phyloP scores from a whole-genome alignment of 225 moss, liverwort and hornwort genomes.

The Anthoceros angustus region DNA sequence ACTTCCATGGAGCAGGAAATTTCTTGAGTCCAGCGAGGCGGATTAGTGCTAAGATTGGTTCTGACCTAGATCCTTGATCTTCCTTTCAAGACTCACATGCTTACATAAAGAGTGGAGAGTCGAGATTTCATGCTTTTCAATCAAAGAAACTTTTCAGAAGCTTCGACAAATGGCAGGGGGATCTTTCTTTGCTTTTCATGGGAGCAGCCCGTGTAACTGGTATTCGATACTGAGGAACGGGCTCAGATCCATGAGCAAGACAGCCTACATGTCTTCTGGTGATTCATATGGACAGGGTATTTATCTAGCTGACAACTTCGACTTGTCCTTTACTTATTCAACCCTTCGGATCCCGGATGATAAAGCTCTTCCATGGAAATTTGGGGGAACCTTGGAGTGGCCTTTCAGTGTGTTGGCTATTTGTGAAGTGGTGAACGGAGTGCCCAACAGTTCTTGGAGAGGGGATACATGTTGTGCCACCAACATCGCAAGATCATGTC shows the following conservation, averaged over 20 bases:
- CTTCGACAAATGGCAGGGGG: conserved; percentile 14
- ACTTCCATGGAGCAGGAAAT: too few species aligned
- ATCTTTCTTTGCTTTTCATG: conserved; percentile 63
- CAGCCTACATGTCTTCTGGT: conserved; percentile 41
- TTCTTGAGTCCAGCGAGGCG: too few species aligned
- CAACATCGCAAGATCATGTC: conserved; percentile 26
- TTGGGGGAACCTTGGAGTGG: conserved; percentile 11
- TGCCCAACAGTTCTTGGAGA: not conserved
- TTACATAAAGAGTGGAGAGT: too few species aligned
- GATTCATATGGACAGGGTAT: conserved; percentile 50
- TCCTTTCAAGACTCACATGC: too few species aligned
- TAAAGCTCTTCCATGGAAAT: conserved; percentile 13
- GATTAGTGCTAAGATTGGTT: too few species aligned
- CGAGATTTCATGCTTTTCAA: too few species aligned
- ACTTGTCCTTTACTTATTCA: conserved; percentile 19
- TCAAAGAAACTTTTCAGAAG: conserved; percentile 33
- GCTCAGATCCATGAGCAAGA: conserved; percentile 59
- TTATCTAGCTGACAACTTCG: conserved; percentile 29
- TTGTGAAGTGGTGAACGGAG: conserved; percentile 42
- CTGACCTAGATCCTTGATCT: too few species aligned
- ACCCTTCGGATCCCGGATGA: too few species aligned
- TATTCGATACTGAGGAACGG: conserved; percentile 72
- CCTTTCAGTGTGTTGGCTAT: conserved; percentile 27
- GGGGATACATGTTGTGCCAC: conserved; percentile 40
- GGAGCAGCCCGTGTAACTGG: conserved; percentile 46